Percentiles rank a stretch among this genome's conserved stretches.
These are phyloP conservation scores for Rhizophagus clarus DNA, from an alignment of 192 early-diverging fungal species.

Conservation along the genomic window DNA sequence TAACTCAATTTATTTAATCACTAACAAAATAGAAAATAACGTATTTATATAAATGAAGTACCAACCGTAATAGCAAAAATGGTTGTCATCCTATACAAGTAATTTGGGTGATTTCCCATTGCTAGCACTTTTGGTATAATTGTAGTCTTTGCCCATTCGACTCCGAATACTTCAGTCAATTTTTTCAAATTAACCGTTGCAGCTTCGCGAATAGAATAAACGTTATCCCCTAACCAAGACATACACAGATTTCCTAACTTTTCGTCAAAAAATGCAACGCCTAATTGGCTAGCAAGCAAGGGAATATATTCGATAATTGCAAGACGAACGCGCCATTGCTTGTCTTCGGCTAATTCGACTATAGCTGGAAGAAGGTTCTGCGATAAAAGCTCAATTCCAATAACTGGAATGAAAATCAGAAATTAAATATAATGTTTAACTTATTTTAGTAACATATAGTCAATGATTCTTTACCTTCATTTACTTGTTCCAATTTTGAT, in stretches of 20 bases:
- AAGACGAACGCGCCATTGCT: slow-evolving; percentile 99
- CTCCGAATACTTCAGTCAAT: slow-evolving; percentile 97
- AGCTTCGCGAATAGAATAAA: slow-evolving; percentile 97
- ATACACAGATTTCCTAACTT: slow-evolving; percentile 93
- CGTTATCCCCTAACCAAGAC: slow-evolving; percentile 97
- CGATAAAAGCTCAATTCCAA: slow-evolving; percentile 97
- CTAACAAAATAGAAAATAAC: neutral
- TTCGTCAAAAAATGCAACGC: slow-evolving; percentile 96
- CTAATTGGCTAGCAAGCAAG: slow-evolving; percentile 93
- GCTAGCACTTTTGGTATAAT: slow-evolving; percentile 94
- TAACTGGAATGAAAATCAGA: slow-evolving; percentile 52
- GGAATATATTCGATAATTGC: slow-evolving; percentile 99
- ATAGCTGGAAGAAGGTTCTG: slow-evolving; percentile 97
- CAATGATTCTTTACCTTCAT: slow-evolving; percentile 62
- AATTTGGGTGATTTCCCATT: slow-evolving; percentile 90
- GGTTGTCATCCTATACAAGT: slow-evolving; percentile 98
- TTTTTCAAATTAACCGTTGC: slow-evolving; percentile 93
- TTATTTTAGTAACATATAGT: neutral
- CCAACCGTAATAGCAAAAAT: slow-evolving; percentile 92
- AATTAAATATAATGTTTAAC: too few species aligned
- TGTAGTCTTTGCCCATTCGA: slow-evolving; percentile 93
- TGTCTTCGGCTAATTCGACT: slow-evolving; percentile 98
- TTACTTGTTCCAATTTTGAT: slow-evolving; percentile 95
- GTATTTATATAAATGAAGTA: slow-evolving; percentile 5
- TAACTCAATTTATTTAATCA: slow-evolving; percentile 8